Evolutionary conservation across 768 basidiomycete genomes (phyloP).

Genomic region (Clitopilus passeckerianus): DNA sequence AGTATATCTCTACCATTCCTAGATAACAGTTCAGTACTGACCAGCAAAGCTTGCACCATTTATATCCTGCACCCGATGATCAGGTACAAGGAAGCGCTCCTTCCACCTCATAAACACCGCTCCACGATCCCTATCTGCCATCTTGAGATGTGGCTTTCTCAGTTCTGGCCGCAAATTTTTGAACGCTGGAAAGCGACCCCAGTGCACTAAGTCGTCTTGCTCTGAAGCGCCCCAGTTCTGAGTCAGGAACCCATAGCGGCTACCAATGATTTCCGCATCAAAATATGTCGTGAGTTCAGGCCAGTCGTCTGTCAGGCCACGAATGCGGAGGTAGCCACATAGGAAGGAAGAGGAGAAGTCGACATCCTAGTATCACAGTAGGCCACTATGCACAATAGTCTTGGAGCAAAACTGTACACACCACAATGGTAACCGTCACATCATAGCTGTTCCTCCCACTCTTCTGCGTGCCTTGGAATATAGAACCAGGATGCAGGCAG

Average conservation of each 20-base stretch:
- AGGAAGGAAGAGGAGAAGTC: slow-evolving; percentile 82
- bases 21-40: slow-evolving; percentile 28
- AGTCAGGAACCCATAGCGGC: slow-evolving; percentile 87
- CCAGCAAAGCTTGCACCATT: slow-evolving; percentile 94
- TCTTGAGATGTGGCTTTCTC: slow-evolving; percentile 71
- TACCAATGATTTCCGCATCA: slow-evolving; percentile 93
- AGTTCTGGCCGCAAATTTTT: slow-evolving; percentile 77
- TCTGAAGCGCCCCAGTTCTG: slow-evolving; percentile 88
- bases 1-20: slow-evolving; percentile 5
- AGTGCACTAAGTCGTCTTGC: slow-evolving; percentile 90
- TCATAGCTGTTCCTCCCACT: slow-evolving; percentile 93
- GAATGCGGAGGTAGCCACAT: slow-evolving; percentile 90
- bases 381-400: not conserved
- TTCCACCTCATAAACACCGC: slow-evolving; percentile 97
- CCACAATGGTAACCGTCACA: slow-evolving; percentile 88
- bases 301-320: slow-evolving; percentile 89
- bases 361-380: slow-evolving; percentile 58
- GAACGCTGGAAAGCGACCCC: slow-evolving; percentile 91
- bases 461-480: slow-evolving; percentile 90
- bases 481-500: slow-evolving; percentile 83
- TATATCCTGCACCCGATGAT: slow-evolving; percentile 90
- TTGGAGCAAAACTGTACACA: slow-evolving; percentile 37
- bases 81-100: slow-evolving; percentile 93
- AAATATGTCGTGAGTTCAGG: slow-evolving; percentile 96
- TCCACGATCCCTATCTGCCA: slow-evolving; percentile 71